phyloP scores from a whole-genome alignment of 106 monocot genomes.

The Gastrodia elata region DNA sequence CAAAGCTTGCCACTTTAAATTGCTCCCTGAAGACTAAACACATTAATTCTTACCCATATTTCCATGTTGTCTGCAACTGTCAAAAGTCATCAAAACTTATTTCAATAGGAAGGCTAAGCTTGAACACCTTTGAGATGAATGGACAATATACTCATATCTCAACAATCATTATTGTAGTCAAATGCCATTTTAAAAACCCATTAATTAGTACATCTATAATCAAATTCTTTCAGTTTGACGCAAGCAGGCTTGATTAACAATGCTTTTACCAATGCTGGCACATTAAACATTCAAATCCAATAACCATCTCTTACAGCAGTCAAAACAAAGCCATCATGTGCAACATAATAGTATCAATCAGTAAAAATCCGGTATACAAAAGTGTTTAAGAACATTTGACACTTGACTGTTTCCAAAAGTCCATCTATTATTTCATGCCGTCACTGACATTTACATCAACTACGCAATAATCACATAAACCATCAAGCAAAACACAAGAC shows the following conservation, averaged over 20 bases:
- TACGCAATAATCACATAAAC: background rate
- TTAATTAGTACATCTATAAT: background rate
- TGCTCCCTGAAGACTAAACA: background rate
- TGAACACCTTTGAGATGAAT: background rate
- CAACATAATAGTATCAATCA: background rate
- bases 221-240: background rate
- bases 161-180: background rate
- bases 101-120: background rate
- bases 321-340: background rate
- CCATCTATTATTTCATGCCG: background rate
- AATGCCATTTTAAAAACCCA: background rate
- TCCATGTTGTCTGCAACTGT: background rate
- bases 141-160: background rate
- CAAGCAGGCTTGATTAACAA: background rate
- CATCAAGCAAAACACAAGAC: background rate
- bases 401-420: background rate
- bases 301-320: background rate
- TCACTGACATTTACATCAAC: background rate
- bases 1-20: background rate
- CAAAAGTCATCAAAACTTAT: background rate
- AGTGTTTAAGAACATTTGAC: background rate
- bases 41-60: background rate
- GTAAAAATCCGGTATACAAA: background rate
- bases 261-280: background rate
- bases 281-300: background rate